Evolutionary conservation across 306 rosid species (phyloP).

Genomic region (Lotus japonicus): DNA sequence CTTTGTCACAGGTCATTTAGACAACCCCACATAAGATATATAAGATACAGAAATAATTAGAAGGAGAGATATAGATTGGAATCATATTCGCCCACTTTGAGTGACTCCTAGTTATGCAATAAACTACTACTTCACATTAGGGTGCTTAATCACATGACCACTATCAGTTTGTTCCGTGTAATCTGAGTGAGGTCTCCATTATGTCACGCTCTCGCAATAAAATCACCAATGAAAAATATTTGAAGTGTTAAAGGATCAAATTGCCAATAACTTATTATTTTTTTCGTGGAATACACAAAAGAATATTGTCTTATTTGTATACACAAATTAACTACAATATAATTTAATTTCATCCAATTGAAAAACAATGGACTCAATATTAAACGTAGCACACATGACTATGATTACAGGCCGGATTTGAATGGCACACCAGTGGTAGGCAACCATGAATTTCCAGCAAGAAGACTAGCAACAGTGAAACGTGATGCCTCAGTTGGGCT

Average conservation of each 20-base stretch:
- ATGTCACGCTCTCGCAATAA: slow-evolving; percentile 6
- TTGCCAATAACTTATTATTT: not conserved
- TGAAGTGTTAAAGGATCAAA: not conserved
- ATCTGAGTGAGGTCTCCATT: not conserved
- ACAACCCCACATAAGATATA: no score
- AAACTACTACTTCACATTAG: not conserved
- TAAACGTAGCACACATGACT: not conserved
- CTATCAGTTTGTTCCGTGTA: not conserved
- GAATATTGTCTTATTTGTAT: slow-evolving; percentile 18
- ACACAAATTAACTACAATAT: slow-evolving; percentile 13
- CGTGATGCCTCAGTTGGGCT: slow-evolving; percentile 40
- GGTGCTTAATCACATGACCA: not conserved
- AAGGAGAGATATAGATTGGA: not conserved
- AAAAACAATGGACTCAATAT: not conserved
- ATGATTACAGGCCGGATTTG: slow-evolving; percentile 41
- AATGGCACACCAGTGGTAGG: slow-evolving; percentile 80
- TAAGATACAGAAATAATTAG: not conserved
- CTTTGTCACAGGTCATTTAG: no score
- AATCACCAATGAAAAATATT: not conserved
- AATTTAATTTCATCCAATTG: slow-evolving; percentile 6
- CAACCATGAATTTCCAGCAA: slow-evolving; percentile 76
- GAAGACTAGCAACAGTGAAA: slow-evolving; percentile 52
- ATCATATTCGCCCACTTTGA: not conserved
- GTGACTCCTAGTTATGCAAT: not conserved
- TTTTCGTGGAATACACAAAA: slow-evolving; percentile 31